Conservation (phyloP, 805 yeast genomes). For the Saccharomyces eubayanus region DNA sequence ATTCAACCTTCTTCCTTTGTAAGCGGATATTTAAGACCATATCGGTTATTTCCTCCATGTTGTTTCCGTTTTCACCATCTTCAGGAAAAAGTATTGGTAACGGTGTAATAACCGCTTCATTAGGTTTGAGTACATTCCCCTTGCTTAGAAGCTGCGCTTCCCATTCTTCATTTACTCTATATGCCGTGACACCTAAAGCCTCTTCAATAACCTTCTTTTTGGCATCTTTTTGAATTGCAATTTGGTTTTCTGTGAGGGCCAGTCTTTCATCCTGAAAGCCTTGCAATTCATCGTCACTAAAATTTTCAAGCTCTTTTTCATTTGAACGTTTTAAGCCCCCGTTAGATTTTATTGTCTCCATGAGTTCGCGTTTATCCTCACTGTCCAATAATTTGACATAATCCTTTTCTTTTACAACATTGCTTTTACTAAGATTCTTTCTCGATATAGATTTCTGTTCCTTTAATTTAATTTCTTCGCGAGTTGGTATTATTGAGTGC, state of each 20-base stretch:
- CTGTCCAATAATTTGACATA: conserved; percentile 21
- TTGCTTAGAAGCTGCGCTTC: conserved; percentile 13
- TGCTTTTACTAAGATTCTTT: background rate
- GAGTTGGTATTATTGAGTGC: conserved; percentile 3
- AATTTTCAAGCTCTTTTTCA: conserved; percentile 7
- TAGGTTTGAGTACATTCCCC: background rate
- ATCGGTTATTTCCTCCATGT: background rate
- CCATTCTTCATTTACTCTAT: conserved; percentile 9
- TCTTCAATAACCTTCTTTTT: conserved; percentile 15
- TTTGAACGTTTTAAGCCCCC: conserved; percentile 9
- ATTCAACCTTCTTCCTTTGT: conserved; percentile 5
- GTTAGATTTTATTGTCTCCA: conserved; percentile 14
- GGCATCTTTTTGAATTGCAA: conserved; percentile 1
- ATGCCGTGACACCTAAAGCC: conserved; percentile 10
- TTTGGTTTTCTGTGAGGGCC: conserved; percentile 18
- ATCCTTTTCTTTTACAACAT: conserved; percentile 14
- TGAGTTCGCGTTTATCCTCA: conserved; percentile 23
- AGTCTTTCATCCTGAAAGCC: conserved; percentile 24
- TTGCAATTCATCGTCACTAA: conserved; percentile 6
- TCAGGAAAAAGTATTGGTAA: conserved; percentile 7
- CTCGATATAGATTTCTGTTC: conserved; percentile 4
- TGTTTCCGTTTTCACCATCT: conserved; percentile 1
- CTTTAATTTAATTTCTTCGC: conserved; percentile 9
- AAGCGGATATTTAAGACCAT: conserved; percentile 3
- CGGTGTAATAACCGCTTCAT: background rate